Evolutionary conservation across 1,284 basidiomycete species (phyloP), one percentile per base, ranked within the genome.

Genomic region (Rhodotorula mucilaginosa): DNA sequence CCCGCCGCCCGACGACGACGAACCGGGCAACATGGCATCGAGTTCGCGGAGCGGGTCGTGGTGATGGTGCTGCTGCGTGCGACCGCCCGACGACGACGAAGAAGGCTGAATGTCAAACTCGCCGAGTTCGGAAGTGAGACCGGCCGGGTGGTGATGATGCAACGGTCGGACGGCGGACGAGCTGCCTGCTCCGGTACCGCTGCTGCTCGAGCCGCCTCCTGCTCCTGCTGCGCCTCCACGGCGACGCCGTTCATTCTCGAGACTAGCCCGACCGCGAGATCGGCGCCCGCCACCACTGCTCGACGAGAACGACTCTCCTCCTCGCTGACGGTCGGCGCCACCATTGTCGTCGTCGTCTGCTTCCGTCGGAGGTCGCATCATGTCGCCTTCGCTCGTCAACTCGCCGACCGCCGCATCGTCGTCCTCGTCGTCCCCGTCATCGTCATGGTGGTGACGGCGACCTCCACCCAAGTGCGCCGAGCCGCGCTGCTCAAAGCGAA

Each of bases 61-160:
- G 16, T 67, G 60, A 26, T 63, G 61, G 48, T 64, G 56, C n/a
- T 64, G 56, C n/a, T 52, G 65, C 49, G 56, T 39, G 19, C 57
- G 31, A 12, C 31, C 29, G 13, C 48, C 49, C 23, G 71, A 47
- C 0, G 65, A 67, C 31, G 71, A 71, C 15, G 74, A 74, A 5
- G 62, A 61, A 29, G 62, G 69, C 15, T 73, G 68, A 0, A 73
- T 49, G 34, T 60, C 61, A 26, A 71, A 72, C 39, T 65, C 72
- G 52, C 73, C 72, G 15, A 72, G 54, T 21, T 74, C 72, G 47
- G 68, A 70, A 15, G 64, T 68, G 10, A 74, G 60, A 1, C 74
- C 74, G 64, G 68, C 70, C 26, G 72, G 69, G 29, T 74, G 65
- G 39, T 70, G 68, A n/a, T 64, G 68, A 26, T 69, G 72, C 49